A percentile compares a stretch with the other conserved stretches of the same genome.
Conservation (phyloP, 306 rosid genomes). For the Quercus suber region DNA sequence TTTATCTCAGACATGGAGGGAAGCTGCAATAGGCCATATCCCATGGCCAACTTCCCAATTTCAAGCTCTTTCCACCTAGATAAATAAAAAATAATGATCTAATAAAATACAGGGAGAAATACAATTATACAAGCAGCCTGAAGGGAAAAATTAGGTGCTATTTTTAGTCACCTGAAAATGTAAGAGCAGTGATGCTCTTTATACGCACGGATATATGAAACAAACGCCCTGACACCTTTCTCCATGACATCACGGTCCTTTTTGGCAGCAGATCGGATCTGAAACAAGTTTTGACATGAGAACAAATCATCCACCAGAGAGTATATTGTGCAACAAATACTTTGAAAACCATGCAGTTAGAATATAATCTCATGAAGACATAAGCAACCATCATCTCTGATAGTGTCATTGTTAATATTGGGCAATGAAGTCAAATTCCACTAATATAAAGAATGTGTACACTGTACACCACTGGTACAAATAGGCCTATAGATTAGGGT, state of each 20-base stretch:
- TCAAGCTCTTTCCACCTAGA: slow-evolving; percentile 93
- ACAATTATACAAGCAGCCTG: slow-evolving; percentile 10
- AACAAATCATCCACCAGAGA: not conserved
- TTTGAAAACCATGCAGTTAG: not conserved
- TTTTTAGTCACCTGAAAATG: slow-evolving; percentile 62
- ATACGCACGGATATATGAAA: slow-evolving; percentile 85
- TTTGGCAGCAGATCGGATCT: slow-evolving; percentile 70
- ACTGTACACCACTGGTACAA: not conserved
- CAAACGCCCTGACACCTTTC: slow-evolving; percentile 86
- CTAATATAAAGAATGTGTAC: not conserved
- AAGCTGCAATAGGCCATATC: slow-evolving; percentile 81
- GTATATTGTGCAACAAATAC: not conserved
- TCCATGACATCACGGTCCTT: slow-evolving; percentile 95
- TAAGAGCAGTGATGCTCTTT: slow-evolving; percentile 87
- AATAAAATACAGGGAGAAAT: slow-evolving; percentile 11
- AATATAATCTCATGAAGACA: not conserved
- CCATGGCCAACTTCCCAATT: slow-evolving; percentile 85
- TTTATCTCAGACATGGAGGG: slow-evolving; percentile 85
- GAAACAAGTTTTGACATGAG: slow-evolving; percentile 18
- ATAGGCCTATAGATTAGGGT: not conserved
- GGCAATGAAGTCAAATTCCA: not conserved
- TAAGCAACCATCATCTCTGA: not conserved
- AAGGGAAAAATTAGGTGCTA: not conserved
- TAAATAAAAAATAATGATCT: slow-evolving; percentile 11
- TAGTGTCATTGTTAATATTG: not conserved